phyloP scores from a whole-genome alignment of 2,329 filamentous ascomycete genomes.

The Fusarium guadeloupense region DNA sequence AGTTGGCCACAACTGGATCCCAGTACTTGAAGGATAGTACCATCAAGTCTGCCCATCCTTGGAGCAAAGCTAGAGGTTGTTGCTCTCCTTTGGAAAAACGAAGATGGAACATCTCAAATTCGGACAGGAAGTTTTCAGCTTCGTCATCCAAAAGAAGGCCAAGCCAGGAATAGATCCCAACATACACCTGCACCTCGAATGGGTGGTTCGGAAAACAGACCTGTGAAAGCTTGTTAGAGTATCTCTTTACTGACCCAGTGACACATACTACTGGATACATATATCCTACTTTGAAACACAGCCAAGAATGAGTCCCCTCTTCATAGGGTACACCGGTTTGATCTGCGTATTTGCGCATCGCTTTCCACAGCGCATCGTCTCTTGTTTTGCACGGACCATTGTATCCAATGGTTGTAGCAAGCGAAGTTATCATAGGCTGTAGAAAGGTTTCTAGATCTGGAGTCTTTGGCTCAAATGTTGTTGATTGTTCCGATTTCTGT shows the following conservation, averaged over 20 bases:
- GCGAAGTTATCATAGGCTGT: too few species aligned
- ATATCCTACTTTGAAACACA: conserved; percentile 8
- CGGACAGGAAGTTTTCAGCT: neutral
- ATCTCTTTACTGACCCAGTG: neutral
- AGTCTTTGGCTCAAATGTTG: too few species aligned
- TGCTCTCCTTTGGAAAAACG: neutral
- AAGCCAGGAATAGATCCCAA: conserved; percentile 14
- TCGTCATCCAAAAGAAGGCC: conserved; percentile 17
- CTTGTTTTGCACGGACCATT: too few species aligned
- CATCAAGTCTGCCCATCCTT: conserved; percentile 20
- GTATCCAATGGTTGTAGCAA: too few species aligned
- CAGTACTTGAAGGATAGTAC: neutral
- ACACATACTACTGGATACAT: conserved; percentile 12
- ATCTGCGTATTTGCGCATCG: conserved; percentile 1
- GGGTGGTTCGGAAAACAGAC: conserved; percentile 20
- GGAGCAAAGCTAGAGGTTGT: neutral
- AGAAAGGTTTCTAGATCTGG: too few species aligned
- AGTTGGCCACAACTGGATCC: conserved; percentile 15
- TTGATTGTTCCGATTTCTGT: too few species aligned
- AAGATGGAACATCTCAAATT: conserved; percentile 11
- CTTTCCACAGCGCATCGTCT: conserved; percentile 14
- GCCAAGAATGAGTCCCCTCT: conserved; percentile 11
- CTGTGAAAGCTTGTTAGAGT: neutral
- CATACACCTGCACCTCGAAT: conserved; percentile 3
- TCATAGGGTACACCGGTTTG: neutral